These are phyloP conservation scores for Mrakia frigida DNA, from an alignment of 768 basidiomycete species.

Conservation along the genomic window DNA sequence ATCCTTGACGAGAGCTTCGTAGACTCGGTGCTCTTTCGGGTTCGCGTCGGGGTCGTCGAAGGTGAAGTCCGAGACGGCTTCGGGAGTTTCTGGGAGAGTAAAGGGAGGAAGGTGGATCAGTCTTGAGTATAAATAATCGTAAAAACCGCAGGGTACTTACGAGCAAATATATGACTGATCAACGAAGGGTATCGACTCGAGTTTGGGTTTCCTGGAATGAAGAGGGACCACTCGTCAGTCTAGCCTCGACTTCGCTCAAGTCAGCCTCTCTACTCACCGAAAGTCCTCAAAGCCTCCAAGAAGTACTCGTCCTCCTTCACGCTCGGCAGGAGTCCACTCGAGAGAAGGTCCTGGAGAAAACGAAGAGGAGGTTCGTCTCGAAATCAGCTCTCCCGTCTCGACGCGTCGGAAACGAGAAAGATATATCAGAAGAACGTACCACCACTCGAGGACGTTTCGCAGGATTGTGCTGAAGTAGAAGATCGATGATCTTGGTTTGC, in stretches of 20 bases:
- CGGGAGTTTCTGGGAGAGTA: conserved; percentile 23
- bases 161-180: conserved; percentile 31
- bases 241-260: too few species aligned
- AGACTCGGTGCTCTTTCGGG: conserved; percentile 31
- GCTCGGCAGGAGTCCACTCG: conserved; percentile 26
- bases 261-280: conserved; percentile 14
- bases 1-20: conserved; percentile 57
- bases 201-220: conserved; percentile 20
- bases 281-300: conserved; percentile 20
- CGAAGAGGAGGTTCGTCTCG: not conserved
- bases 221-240: not conserved
- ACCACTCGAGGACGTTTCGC: conserved; percentile 55
- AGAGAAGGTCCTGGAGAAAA: conserved; percentile 14
- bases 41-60: conserved; percentile 29
- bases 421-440: not conserved
- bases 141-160: not conserved
- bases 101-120: not conserved
- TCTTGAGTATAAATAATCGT: too few species aligned
- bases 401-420: too few species aligned
- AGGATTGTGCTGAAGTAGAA: conserved; percentile 76
- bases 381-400: not conserved
- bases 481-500: conserved; percentile 70
- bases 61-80: conserved; percentile 30
- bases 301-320: conserved; percentile 34
- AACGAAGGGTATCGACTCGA: conserved; percentile 29